A percentile compares a stretch with the other conserved stretches of the same genome.
Conservation (phyloP, 2,329 filamentous ascomycete genomes). For the Colletotrichum sojae region DNA sequence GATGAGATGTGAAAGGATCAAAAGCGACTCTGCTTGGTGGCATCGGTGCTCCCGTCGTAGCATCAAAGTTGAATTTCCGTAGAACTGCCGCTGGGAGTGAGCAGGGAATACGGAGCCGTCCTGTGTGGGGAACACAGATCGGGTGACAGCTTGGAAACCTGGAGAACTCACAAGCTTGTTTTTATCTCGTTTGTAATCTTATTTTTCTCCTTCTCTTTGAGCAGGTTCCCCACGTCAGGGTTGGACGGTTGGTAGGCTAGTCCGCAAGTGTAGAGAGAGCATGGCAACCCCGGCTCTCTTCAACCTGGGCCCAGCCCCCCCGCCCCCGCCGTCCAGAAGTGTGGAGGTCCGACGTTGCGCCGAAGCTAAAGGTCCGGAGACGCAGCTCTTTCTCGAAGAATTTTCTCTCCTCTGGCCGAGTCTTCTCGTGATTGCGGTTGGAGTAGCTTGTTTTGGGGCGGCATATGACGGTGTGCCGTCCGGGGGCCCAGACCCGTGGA, state of each 20-base stretch:
- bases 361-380: slow-evolving; percentile 26
- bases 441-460: slow-evolving; percentile 23
- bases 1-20: background rate
- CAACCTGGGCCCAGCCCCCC: slow-evolving; percentile 16
- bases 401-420: background rate
- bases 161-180: slow-evolving; percentile 33
- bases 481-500: slow-evolving; percentile 20
- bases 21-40: slow-evolving; percentile 7
- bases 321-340: slow-evolving; percentile 30
- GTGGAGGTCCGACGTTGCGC: slow-evolving; percentile 39
- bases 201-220: too few species aligned
- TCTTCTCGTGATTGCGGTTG: slow-evolving; percentile 28
- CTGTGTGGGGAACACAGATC: slow-evolving; percentile 31
- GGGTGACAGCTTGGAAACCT: slow-evolving; percentile 37
- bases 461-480: background rate
- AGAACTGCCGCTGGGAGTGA: slow-evolving; percentile 20
- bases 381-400: slow-evolving; percentile 16
- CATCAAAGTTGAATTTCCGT: slow-evolving; percentile 11
- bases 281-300: background rate
- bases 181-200: background rate
- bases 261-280: background rate
- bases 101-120: slow-evolving; percentile 6
- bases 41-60: slow-evolving; percentile 1
- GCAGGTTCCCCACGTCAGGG: background rate
- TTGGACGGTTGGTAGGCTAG: background rate